These are phyloP conservation scores for Vachellia pachyceras DNA, from an alignment of 306 rosid genomes.

Conservation along the genomic window DNA sequence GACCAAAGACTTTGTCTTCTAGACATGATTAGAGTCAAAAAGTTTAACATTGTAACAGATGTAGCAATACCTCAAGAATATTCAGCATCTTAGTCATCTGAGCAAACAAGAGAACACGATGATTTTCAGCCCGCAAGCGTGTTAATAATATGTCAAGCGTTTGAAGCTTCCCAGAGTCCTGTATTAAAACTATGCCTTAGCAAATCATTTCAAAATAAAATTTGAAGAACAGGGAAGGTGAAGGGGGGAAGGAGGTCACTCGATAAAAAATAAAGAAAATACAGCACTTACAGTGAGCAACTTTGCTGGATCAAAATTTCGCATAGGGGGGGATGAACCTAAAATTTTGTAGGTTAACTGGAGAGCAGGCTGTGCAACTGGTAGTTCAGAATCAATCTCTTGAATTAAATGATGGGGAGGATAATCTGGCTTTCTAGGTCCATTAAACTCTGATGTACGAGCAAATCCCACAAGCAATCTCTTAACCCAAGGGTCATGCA, in stretches of 20 bases:
- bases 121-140: constrained; percentile 89
- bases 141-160: constrained; percentile 95
- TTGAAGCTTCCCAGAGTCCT: constrained; percentile 99
- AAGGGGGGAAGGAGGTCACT: constrained; percentile 39
- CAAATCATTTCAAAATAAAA: constrained; percentile 8
- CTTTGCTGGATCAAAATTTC: constrained; percentile 98
- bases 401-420: constrained; percentile 79
- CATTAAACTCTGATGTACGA: constrained; percentile 84
- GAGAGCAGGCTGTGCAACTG: constrained; percentile 65
- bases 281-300: constrained; percentile 80
- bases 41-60: constrained; percentile 15
- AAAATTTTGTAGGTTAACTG: constrained; percentile 80
- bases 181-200: constrained; percentile 39
- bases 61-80: constrained; percentile 83
- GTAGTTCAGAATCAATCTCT: constrained; percentile 80
- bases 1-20: background rate
- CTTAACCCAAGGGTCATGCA: constrained; percentile 87
- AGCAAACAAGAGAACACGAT: constrained; percentile 95
- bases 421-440: constrained; percentile 76
- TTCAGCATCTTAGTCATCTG: constrained; percentile 99
- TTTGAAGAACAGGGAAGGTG: background rate
- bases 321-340: constrained; percentile 93
- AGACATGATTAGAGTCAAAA: constrained; percentile 21
- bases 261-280: constrained; percentile 16
- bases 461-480: constrained; percentile 91